Conservation (phyloP, 129 eudicot species). For the Flaveria sonorensis region DNA sequence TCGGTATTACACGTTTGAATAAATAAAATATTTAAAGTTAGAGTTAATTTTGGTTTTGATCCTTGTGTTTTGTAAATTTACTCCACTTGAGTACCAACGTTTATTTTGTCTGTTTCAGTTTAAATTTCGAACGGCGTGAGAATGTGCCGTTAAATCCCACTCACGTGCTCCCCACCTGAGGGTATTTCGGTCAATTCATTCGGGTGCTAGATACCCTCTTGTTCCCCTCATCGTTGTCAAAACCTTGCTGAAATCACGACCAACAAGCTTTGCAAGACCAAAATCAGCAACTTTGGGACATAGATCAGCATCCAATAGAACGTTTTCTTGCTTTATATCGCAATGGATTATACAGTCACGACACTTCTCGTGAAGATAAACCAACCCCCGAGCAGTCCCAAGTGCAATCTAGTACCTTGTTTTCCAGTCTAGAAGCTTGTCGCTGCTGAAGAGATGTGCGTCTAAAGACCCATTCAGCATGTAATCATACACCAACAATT, state of each 20-base stretch:
- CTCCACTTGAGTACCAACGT: no score
- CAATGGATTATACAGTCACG: slow-evolving; percentile 78
- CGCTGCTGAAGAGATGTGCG: slow-evolving; percentile 47
- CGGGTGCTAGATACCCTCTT: slow-evolving; percentile 78
- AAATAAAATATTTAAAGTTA: no score
- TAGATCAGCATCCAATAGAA: slow-evolving; percentile 56
- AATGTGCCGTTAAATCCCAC: no score
- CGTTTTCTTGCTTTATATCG: slow-evolving; percentile 81
- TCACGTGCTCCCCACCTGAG: no score
- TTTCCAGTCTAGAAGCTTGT: slow-evolving; percentile 49
- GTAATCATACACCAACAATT: slow-evolving; percentile 67
- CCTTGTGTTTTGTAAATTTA: no score
- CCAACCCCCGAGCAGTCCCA: slow-evolving; percentile 70
- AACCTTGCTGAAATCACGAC: slow-evolving; percentile 75
- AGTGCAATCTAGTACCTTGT: slow-evolving; percentile 59
- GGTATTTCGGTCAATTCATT: no score
- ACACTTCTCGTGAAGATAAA: slow-evolving; percentile 73
- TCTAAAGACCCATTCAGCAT: slow-evolving; percentile 66
- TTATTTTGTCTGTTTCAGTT: no score
- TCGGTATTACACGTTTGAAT: no score
- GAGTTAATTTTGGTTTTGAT: no score
- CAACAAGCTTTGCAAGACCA: slow-evolving; percentile 78
- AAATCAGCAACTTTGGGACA: slow-evolving; percentile 70
- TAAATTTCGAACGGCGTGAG: no score
- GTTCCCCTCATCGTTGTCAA: slow-evolving; percentile 78